These are phyloP conservation scores for Apiospora aurea DNA, from an alignment of 2,329 filamentous ascomycete species.

Conservation along the genomic window DNA sequence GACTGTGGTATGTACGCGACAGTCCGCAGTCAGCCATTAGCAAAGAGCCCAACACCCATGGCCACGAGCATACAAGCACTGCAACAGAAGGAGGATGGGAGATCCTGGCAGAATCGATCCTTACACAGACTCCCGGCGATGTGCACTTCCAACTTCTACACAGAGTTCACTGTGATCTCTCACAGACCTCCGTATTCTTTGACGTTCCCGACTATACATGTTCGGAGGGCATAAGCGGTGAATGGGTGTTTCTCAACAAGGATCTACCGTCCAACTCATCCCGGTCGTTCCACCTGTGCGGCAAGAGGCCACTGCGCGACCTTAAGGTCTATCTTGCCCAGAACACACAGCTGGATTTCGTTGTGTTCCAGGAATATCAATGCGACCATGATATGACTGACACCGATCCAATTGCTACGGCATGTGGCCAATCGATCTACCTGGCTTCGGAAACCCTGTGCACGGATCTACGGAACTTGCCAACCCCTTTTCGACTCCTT, in stretches of 20 bases:
- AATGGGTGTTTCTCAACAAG: not conserved
- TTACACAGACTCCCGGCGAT: not conserved
- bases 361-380: not conserved
- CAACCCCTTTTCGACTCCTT: not conserved
- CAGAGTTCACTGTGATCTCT: not conserved
- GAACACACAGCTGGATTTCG: not conserved
- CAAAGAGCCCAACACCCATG: not conserved
- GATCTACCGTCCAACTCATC: not conserved
- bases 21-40: not conserved
- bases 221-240: not conserved
- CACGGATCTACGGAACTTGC: not conserved
- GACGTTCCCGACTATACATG: not conserved
- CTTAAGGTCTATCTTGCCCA: not conserved
- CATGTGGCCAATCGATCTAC: not conserved
- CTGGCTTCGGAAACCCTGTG: not conserved
- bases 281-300: not conserved
- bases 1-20: not conserved
- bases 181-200: not conserved
- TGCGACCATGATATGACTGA: not conserved
- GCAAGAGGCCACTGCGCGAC: not conserved
- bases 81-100: not conserved
- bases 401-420: not conserved
- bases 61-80: not conserved
- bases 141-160: not conserved
- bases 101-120: not conserved